phyloP scores from a whole-genome alignment of 495 filamentous ascomycete species.

The Penicillium chermesinum region DNA sequence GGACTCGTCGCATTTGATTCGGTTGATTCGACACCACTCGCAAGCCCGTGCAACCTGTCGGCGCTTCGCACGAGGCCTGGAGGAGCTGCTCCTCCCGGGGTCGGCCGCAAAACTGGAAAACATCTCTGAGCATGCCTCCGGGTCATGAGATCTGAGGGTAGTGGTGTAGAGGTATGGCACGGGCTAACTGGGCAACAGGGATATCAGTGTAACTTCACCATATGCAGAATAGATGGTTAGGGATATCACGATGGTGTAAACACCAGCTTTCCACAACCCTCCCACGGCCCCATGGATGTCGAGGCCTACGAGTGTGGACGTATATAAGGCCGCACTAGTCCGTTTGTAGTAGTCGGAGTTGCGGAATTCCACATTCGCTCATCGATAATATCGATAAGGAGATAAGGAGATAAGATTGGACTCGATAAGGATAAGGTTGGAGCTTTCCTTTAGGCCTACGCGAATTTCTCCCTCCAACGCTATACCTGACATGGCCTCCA shows the following conservation, averaged over 20 bases:
- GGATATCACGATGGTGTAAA: too few relatives aligned
- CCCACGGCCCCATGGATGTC: too few relatives aligned
- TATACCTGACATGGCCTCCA: constrained; percentile 28
- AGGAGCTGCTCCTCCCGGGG: background rate
- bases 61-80: constrained; percentile 9
- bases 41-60: constrained; percentile 43
- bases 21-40: constrained; percentile 44
- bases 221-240: constrained; percentile 18
- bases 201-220: too few relatives aligned
- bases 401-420: background rate
- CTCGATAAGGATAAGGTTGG: background rate
- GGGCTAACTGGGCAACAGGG: constrained; percentile 10
- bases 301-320: constrained; percentile 28
- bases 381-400: background rate
- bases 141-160: too few relatives aligned
- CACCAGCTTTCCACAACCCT: too few relatives aligned
- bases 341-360: background rate
- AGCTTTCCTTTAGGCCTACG: background rate
- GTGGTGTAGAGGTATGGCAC: background rate
- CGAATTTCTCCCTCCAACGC: constrained; percentile 10
- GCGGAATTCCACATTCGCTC: background rate
- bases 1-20: constrained; percentile 43
- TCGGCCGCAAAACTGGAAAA: constrained; percentile 8
- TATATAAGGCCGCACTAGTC: background rate
- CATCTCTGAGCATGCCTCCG: background rate